Evolutionary conservation across 805 yeast genomes (phyloP).

Genomic region (Cyberlindnera bimundalis): DNA sequence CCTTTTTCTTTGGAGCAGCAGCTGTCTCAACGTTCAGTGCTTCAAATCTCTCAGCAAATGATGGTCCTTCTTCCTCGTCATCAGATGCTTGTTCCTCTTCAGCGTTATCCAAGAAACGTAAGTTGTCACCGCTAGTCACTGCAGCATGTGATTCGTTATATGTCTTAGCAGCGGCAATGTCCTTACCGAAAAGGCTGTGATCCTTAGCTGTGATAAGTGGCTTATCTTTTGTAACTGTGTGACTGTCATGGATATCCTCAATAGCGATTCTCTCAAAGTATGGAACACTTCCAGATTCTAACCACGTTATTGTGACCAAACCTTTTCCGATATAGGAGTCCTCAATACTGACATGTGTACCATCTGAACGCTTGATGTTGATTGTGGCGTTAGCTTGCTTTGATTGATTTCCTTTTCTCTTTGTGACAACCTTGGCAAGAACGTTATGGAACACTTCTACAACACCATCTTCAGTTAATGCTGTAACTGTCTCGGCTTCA

Average conservation of each 20-base stretch:
- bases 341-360: constrained; percentile 27
- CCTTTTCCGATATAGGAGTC: constrained; percentile 29
- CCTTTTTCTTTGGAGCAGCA: constrained; percentile 30
- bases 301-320: constrained; percentile 51
- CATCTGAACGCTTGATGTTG: constrained; percentile 44
- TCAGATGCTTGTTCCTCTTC: constrained; percentile 37
- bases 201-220: constrained; percentile 40
- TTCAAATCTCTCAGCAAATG: constrained; percentile 54
- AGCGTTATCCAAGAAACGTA: constrained; percentile 49
- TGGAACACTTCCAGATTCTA: constrained; percentile 57
- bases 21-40: constrained; percentile 26
- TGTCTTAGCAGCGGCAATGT: constrained; percentile 48
- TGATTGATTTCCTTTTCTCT: constrained; percentile 50
- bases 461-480: constrained; percentile 70
- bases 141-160: constrained; percentile 62
- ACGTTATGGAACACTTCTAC: constrained; percentile 71
- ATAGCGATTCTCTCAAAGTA: constrained; percentile 54
- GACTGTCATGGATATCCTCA: constrained; percentile 31
- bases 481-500: constrained; percentile 40
- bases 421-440: constrained; percentile 32
- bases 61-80: constrained; percentile 39
- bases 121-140: constrained; percentile 61
- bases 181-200: constrained; percentile 40
- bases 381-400: constrained; percentile 47
- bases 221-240: constrained; percentile 32